Evolutionary conservation across 75 land plant genomes (phyloP), one percentile per base, ranked within the genome.

Genomic region (Picea glauca): DNA sequence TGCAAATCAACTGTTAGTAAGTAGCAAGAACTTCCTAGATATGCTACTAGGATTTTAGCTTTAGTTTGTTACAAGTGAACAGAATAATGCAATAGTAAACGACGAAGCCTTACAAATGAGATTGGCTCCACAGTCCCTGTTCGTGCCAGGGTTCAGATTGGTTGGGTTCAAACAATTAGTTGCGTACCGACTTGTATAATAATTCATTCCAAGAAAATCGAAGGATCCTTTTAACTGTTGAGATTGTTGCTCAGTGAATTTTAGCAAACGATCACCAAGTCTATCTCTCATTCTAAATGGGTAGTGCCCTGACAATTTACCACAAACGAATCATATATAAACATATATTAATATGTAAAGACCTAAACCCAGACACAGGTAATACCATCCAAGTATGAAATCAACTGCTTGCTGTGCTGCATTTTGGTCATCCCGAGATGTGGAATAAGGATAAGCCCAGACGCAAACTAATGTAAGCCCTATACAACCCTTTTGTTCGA

Each of bases 171-270:
- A 30, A 31, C 38, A 33, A 20, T 78, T 31, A 8, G 3, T 32
- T n/a, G 59, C 81, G 38, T 83, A 83, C n/a, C n/a, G 43, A 11
- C 77, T 54, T 58, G 63, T 62, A 50, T 79, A 83, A 73, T 83
- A 75, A 67, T 83, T 83, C 38, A 83, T 14, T 12, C 81, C 84
- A 17, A 83, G 13, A 62, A 83, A 83, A 31, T 83, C 84, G n/a
- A 83, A 63, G 30, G 82, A 79, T 11, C 77, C 79, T 20, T 65
- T 33, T 23, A 78, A 23, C 20, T 18, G 74, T 2, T 35, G 7
- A 20, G 76, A 35, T 38, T 78, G 76, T 12, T 9, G 77, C 35
- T 78, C 6, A 65, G 79, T 78, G 18, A 78, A 78, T 3, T 18
- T 20, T 18, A 77, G 79, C 76, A 78, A n/a, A 63, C 75, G 74